These are phyloP conservation scores for Candida glaebosa DNA, from an alignment of 805 yeast species.

Conservation along the genomic window DNA sequence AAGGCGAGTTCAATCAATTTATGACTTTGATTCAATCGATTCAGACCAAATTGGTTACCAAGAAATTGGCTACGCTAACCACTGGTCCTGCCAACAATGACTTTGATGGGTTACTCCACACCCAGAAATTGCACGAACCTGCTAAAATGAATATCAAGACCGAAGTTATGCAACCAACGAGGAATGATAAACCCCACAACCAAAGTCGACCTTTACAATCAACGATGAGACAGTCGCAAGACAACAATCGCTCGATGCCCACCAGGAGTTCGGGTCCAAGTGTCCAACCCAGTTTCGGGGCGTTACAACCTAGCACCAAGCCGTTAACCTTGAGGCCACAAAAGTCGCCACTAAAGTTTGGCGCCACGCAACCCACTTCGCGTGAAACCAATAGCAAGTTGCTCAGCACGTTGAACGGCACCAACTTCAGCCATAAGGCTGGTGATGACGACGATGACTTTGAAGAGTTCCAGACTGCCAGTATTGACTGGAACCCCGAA, in stretches of 20 bases:
- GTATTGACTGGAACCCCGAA: conserved; percentile 16
- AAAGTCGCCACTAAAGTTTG: conserved; percentile 16
- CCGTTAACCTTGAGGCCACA: conserved; percentile 9
- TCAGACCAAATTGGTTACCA: conserved; percentile 16
- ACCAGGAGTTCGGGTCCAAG: too few relatives aligned
- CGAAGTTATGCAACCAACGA: conserved; percentile 19
- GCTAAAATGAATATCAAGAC: conserved; percentile 18
- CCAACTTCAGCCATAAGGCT: conserved; percentile 8
- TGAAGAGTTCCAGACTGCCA: conserved; percentile 22
- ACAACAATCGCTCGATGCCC: too few relatives aligned
- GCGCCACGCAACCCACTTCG: conserved; percentile 17
- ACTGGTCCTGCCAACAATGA: conserved; percentile 7
- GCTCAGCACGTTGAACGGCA: conserved; percentile 22
- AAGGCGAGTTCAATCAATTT: conserved; percentile 28
- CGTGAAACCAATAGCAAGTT: conserved; percentile 15
- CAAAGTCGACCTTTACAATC: too few relatives aligned
- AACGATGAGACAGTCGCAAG: too few relatives aligned
- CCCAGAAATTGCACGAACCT: conserved; percentile 22
- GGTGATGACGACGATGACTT: conserved; percentile 23
- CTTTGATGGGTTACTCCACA: conserved; percentile 29
- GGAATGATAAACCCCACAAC: too few relatives aligned
- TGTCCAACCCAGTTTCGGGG: too few relatives aligned
- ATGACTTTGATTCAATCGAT: conserved; percentile 20
- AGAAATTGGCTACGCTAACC: conserved; percentile 16
- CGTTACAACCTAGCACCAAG: conserved; percentile 7